phyloP scores from a whole-genome alignment of 1,284 basidiomycete genomes.

The Ceratobasidium sp. region DNA sequence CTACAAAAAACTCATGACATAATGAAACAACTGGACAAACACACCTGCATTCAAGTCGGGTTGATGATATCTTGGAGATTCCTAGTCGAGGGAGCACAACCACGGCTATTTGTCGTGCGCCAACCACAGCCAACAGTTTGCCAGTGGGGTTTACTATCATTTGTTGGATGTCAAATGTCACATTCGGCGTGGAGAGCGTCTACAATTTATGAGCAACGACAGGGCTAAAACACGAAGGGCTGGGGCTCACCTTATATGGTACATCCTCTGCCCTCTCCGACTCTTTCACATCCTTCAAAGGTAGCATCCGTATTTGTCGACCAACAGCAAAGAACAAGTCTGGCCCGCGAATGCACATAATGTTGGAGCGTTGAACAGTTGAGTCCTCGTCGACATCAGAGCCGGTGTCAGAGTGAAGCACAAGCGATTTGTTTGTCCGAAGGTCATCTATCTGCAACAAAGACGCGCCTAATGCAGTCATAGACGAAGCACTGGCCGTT shows the following conservation, averaged over 20 bases:
- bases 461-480: slow-evolving; percentile 20
- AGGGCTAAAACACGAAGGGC: background rate
- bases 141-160: slow-evolving; percentile 86
- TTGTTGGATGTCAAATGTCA: slow-evolving; percentile 87
- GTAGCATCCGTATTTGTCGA: slow-evolving; percentile 84
- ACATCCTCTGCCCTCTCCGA: slow-evolving; percentile 63
- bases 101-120: slow-evolving; percentile 85
- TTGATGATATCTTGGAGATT: slow-evolving; percentile 73
- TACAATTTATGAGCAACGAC: slow-evolving; percentile 55
- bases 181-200: slow-evolving; percentile 80
- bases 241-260: slow-evolving; percentile 76
- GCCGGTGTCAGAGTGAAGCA: slow-evolving; percentile 26
- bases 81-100: slow-evolving; percentile 84
- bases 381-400: slow-evolving; percentile 36
- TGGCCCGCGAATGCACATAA: slow-evolving; percentile 84
- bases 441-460: slow-evolving; percentile 36
- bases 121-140: slow-evolving; percentile 90
- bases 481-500: slow-evolving; percentile 22
- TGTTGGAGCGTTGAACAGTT: slow-evolving; percentile 34
- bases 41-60: slow-evolving; percentile 85
- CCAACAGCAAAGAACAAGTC: slow-evolving; percentile 89
- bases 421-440: slow-evolving; percentile 7
- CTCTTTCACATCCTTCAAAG: slow-evolving; percentile 75
- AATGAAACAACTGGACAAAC: slow-evolving; percentile 53
- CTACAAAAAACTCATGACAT: slow-evolving; percentile 39